Base-by-base conservation (phyloP, 2,329 filamentous ascomycete genomes). In the Claviceps purpurea region DNA sequence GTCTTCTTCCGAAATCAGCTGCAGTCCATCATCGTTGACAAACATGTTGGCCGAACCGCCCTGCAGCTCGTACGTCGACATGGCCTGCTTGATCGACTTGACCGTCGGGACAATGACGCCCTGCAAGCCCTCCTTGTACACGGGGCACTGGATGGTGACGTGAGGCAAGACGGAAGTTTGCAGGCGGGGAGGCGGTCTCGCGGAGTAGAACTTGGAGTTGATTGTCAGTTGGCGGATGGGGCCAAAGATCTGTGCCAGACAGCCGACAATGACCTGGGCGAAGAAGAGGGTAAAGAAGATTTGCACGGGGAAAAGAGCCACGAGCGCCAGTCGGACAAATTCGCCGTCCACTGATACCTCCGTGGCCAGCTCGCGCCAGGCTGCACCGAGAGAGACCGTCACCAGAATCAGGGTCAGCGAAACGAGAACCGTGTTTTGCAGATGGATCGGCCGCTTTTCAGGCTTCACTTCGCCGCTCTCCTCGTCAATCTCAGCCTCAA, bases 271-370 rank as follows among this genome's bases (percentile, higher is more conserved):
- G 61, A 89, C 85, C 65, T 89, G 85, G 22, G 75, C 82, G 63
- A 91, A 89, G 72, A 91, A 88, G 60, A 90, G 75, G 2, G 85
- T 87, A 70, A 90, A 89, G 73, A 89, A 89, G 54, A 89, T 73
- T 63, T 89, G 84, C 37, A 89, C 70, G 0, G 86, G 86, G 18
- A 79, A 79, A 40, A 89, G 69, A 2, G 73, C 73, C 11, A 88
- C 62, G 55, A 90, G 78, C 1, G 76, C 81, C 30, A 89, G 68
- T 1, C 85, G 82, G 20, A 71, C 66, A 61, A 77, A 87, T 55
- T 68, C 74, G 41, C 73, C 68, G 61, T 89, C 85, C 40, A 86
- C 77, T 2, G 76, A 75, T 13, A 82, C 74, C 64, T 89, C 81
- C 52, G 85, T 79, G 38, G 82, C 82, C 51, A 90, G 71, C 63